Percentiles rank a stretch among this genome's conserved stretches.
phyloP scores from a whole-genome alignment of 352 stramenopile species.

The Pythium folliculosum region DNA sequence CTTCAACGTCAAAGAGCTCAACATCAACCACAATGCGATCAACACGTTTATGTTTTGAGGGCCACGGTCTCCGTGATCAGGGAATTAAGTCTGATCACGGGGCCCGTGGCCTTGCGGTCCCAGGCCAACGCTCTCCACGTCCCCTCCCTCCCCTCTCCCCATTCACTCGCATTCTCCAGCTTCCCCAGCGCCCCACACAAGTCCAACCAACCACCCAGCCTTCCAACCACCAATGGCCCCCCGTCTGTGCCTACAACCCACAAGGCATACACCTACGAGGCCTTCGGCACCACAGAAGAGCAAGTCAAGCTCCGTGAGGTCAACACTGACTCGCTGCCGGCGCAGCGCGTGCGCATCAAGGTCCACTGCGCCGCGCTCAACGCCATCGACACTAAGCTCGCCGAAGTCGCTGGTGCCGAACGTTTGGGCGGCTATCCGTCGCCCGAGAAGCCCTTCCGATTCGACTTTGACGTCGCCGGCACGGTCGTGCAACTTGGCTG shows the following conservation, averaged over 20 bases:
- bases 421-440: not conserved
- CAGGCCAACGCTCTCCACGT: no score
- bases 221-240: no score
- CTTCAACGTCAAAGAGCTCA: no score
- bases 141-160: no score
- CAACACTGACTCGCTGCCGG: not conserved
- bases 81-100: no score
- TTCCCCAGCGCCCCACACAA: no score
- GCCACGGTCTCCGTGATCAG: no score
- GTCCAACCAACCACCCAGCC: no score
- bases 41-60: no score
- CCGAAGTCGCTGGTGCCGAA: not conserved
- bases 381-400: not conserved
- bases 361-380: slow-evolving; percentile 3
- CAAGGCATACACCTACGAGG: slow-evolving; percentile 17
- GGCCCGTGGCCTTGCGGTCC: no score
- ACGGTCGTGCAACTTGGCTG: slow-evolving; percentile 3
- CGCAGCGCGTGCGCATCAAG: slow-evolving; percentile 13
- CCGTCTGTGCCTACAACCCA: slow-evolving; percentile 13
- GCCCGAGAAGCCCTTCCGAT: slow-evolving; percentile 5
- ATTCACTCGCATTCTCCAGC: no score
- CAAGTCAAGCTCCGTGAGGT: slow-evolving; percentile 10
- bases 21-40: no score
- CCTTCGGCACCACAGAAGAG: slow-evolving; percentile 2
- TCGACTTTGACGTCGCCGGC: slow-evolving; percentile 15